Evolutionary conservation across 2,329 filamentous ascomycete genomes (phyloP), one percentile per base, ranked within the genome.

Genomic region (Microdochium bolleyi): DNA sequence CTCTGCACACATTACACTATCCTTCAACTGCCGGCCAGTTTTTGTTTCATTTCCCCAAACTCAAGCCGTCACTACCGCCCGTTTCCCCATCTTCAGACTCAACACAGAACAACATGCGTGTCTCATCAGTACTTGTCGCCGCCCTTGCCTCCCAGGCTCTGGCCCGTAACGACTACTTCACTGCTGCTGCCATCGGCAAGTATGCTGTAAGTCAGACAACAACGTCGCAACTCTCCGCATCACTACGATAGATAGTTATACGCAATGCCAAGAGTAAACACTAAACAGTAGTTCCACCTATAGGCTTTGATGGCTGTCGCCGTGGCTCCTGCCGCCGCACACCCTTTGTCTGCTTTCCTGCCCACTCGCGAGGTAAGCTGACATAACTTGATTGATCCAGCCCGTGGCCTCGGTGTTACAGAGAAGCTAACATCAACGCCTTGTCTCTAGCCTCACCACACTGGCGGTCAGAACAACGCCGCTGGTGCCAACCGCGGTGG

Each of bases 11-110:
- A 32, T 50, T 37, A 27, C 52, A 56, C 21, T 7, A 46, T 46
- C 41, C 51, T 57, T 48, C 51, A 55, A 52, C 30, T 57, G 54
- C 54, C 55, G 54, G 53, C 54, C 49, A 53, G 41, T 46, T 22
- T 46, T 19, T 19, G 41, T 46, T 30, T 46, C 41, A 22, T 46
- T 46, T 46, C 8, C 41, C 14, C 14, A 19, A 41, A 22, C 41
- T 46, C 19, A 46, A 19, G 10, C 21, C 41, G 14, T 8, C 7
- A 46, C 9, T 19, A 22, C 7, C 7, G 7, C 19, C 19, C 8
- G 5, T 22, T 5, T 22, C 7, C 13, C 9, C 41, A 8, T 21
- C 41, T 19, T 8, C 41, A 22, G 13, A 46, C 19, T 19, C 16
- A 21, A 21, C 5, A 41, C 37, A 41, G 16, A 16, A 3, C 41